A percentile compares a stretch with the other conserved stretches of the same genome.
Conservation (phyloP, 2,329 filamentous ascomycete genomes). For the Teratosphaeria viscida region DNA sequence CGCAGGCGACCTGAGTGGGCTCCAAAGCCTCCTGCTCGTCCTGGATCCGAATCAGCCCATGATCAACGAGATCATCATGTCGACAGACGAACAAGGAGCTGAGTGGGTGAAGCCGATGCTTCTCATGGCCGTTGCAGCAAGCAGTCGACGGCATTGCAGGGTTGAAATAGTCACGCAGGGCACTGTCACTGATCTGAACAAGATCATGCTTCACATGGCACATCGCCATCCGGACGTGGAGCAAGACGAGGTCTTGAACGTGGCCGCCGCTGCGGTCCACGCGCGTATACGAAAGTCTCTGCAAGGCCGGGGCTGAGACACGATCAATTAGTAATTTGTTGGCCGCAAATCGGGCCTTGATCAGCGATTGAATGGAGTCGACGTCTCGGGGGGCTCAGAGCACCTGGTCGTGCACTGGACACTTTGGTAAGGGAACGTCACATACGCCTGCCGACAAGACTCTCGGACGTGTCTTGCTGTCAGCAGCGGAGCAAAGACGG, state of each 20-base stretch:
- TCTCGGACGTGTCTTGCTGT: not conserved
- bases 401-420: no score
- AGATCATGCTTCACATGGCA: conserved; percentile 9
- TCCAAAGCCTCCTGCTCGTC: conserved; percentile 18
- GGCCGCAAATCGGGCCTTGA: not conserved
- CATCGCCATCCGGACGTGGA: conserved; percentile 1
- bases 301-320: conserved; percentile 5
- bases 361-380: no score
- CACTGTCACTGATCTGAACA: conserved; percentile 14
- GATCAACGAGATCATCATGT: conserved; percentile 18
- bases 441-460: not conserved
- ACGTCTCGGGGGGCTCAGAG: no score
- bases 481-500: not conserved
- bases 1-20: conserved; percentile 18
- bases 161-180: conserved; percentile 19
- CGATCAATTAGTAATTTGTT: not conserved
- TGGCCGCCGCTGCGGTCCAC: conserved; percentile 16
- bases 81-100: conserved; percentile 14
- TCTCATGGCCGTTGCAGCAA: conserved; percentile 18
- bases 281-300: conserved; percentile 18
- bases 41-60: conserved; percentile 20
- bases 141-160: conserved; percentile 17
- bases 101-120: conserved; percentile 23
- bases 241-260: conserved; percentile 8
- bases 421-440: not conserved